Conservation (phyloP, 169 alveolate species). For the Cryptosporidium tyzzeri region DNA sequence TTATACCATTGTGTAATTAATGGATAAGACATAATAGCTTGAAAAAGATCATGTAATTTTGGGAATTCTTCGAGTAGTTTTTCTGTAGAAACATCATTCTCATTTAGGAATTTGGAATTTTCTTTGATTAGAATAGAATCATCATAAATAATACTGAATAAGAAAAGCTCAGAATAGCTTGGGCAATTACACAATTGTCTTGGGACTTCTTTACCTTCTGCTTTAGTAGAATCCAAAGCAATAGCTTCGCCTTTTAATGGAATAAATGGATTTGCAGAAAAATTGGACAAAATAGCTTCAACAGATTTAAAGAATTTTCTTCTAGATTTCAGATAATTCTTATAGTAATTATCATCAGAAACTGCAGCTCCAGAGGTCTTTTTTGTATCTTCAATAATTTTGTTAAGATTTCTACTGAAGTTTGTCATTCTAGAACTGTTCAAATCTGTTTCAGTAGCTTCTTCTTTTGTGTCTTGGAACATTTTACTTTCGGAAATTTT, state of each 20-base stretch:
- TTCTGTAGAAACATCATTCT: slow-evolving; percentile 31
- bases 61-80: slow-evolving; percentile 60
- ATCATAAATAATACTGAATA: slow-evolving; percentile 62
- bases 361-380: not conserved
- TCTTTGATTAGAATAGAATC: slow-evolving; percentile 29
- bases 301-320: slow-evolving; percentile 21
- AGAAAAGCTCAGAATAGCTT: slow-evolving; percentile 39
- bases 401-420: slow-evolving; percentile 9
- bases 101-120: not conserved
- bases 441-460: not conserved
- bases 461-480: slow-evolving; percentile 24
- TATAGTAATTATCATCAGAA: slow-evolving; percentile 1
- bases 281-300: slow-evolving; percentile 18
- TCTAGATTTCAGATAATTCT: slow-evolving; percentile 18
- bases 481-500: slow-evolving; percentile 23
- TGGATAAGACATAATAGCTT: slow-evolving; percentile 63
- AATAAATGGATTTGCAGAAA: slow-evolving; percentile 54
- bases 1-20: slow-evolving; percentile 61
- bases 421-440: slow-evolving; percentile 16
- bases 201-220: not conserved
- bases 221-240: not conserved
- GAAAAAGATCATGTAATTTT: slow-evolving; percentile 20
- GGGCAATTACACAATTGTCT: slow-evolving; percentile 49
- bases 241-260: slow-evolving; percentile 41
- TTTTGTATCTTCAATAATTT: slow-evolving; percentile 10